A percentile compares a stretch with the other conserved stretches of the same genome.
phyloP scores from a whole-genome alignment of 2,329 filamentous ascomycete genomes.

The Aspergillus pseudotamarii region DNA sequence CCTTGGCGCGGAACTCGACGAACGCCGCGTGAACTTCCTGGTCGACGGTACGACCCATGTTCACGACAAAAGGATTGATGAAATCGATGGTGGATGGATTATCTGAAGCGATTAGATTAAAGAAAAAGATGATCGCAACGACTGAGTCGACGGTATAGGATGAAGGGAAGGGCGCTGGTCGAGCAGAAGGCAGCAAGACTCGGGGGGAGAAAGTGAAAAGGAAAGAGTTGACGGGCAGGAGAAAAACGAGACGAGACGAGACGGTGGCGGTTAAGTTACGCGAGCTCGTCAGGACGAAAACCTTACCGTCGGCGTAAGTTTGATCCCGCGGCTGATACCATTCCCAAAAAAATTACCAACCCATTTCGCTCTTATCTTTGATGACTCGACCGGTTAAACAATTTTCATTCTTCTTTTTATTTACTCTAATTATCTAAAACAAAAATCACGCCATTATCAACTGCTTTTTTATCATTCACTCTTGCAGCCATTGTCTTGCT shows the following conservation, averaged over 20 bases:
- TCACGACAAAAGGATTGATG: conserved; percentile 30
- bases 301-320: conserved; percentile 6
- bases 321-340: conserved; percentile 6
- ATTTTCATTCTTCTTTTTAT: not conserved
- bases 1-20: conserved; percentile 57
- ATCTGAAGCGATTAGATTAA: conserved; percentile 8
- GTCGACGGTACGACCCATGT: conserved; percentile 56
- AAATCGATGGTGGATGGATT: conserved; percentile 27
- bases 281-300: conserved; percentile 6
- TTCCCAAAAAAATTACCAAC: not conserved
- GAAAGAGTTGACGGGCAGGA: conserved; percentile 17
- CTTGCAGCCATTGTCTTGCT: not conserved
- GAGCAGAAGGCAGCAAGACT: conserved; percentile 18
- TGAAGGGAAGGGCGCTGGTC: conserved; percentile 18
- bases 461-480: not conserved
- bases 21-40: conserved; percentile 57
- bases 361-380: not conserved
- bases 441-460: not conserved
- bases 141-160: conserved; percentile 8
- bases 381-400: not conserved
- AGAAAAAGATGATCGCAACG: conserved; percentile 18
- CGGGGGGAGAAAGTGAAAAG: conserved; percentile 20
- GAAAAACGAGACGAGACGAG: conserved; percentile 20
- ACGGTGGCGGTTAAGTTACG: conserved; percentile 14
- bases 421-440: too few species aligned